Evolutionary conservation across 805 yeast genomes (phyloP).

Genomic region (Kregervanrija fluxuum): DNA sequence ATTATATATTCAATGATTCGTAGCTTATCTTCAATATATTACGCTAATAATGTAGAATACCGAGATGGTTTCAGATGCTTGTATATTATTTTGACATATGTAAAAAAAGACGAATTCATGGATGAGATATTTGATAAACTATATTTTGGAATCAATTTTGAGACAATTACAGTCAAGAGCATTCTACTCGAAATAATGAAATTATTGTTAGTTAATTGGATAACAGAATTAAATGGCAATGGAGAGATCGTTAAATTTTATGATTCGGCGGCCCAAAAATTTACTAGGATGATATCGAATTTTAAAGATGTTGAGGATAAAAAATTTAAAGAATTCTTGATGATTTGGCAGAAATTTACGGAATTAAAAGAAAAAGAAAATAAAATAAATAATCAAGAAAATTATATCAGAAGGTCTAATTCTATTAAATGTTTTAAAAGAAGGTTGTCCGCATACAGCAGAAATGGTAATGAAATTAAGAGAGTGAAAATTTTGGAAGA

Average conservation of each 20-base stretch:
- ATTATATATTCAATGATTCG: not conserved
- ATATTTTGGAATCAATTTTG: not conserved
- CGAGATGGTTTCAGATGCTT: constrained; percentile 4
- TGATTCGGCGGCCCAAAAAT: not conserved
- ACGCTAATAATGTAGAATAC: not conserved
- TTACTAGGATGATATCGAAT: not conserved
- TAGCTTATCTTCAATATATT: not conserved
- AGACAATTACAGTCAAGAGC: not conserved
- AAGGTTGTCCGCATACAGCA: not conserved
- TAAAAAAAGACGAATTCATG: constrained; percentile 1
- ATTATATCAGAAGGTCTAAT: not conserved
- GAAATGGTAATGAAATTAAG: too few relatives aligned
- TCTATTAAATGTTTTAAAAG: not conserved
- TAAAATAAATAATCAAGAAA: not conserved
- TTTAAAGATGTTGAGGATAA: constrained; percentile 6
- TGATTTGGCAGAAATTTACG: not conserved
- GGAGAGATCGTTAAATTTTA: not conserved
- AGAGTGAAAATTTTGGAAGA: not conserved
- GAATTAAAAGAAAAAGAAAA: not conserved
- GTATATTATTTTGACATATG: not conserved
- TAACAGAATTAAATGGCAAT: not conserved
- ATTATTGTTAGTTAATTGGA: constrained; percentile 4
- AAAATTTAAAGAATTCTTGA: constrained; percentile 3
- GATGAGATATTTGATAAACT: not conserved
- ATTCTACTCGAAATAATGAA: constrained; percentile 5